A percentile compares a stretch with the other conserved stretches of the same genome.
Evolutionary conservation across 805 yeast species (phyloP).

Genomic region (Pichia manshurica): DNA sequence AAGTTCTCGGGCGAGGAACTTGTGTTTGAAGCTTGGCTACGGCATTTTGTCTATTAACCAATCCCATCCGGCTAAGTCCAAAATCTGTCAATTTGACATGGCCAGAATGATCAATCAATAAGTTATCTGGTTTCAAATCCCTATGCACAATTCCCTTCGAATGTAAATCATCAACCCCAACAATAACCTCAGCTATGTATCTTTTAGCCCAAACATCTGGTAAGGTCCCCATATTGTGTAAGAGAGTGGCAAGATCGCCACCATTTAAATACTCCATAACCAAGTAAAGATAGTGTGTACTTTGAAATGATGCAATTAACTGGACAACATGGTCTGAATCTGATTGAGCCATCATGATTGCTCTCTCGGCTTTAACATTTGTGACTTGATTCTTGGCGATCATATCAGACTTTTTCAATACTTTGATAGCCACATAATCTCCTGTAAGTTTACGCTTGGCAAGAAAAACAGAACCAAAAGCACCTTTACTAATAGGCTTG

Average conservation of each 20-base stretch:
- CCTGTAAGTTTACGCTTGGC: constrained; percentile 83
- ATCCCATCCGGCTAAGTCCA: constrained; percentile 87
- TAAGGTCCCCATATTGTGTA: constrained; percentile 74
- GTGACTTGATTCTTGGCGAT: constrained; percentile 94
- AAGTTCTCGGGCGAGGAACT: background rate
- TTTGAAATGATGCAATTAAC: constrained; percentile 82
- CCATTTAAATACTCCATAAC: constrained; percentile 97
- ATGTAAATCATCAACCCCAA: constrained; percentile 88
- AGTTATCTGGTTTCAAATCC: constrained; percentile 91
- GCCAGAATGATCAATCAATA: constrained; percentile 79
- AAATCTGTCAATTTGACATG: constrained; percentile 93
- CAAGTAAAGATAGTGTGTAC: constrained; percentile 74
- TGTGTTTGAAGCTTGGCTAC: constrained; percentile 4
- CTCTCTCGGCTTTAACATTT: constrained; percentile 90
- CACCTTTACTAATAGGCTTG: constrained; percentile 94
- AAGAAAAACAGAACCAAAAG: constrained; percentile 91
- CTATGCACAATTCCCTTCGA: constrained; percentile 85
- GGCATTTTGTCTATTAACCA: constrained; percentile 68
- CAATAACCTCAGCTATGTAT: constrained; percentile 84
- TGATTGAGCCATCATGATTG: constrained; percentile 96
- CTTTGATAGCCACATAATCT: constrained; percentile 93
- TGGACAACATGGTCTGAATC: constrained; percentile 92
- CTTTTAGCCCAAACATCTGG: constrained; percentile 83
- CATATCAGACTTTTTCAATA: constrained; percentile 89
- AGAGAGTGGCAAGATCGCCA: constrained; percentile 87